A percentile compares a stretch with the other conserved stretches of the same genome.
Evolutionary conservation across 1,284 basidiomycete genomes (phyloP).

Genomic region (Fomitopsis palustris): DNA sequence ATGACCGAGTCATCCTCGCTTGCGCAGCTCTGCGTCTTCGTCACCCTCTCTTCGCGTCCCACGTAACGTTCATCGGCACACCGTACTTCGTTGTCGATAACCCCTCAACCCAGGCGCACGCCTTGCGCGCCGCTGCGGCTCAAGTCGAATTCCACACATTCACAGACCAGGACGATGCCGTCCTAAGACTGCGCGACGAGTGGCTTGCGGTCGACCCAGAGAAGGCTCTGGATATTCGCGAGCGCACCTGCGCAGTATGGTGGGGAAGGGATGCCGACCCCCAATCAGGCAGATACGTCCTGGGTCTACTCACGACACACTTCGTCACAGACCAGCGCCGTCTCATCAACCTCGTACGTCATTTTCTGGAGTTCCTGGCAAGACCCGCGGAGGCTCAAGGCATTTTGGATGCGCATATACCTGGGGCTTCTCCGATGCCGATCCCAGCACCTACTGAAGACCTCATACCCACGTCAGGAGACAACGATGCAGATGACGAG

Average conservation of each 20-base stretch:
- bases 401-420: background rate
- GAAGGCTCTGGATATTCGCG: constrained; percentile 2
- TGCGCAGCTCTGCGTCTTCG: background rate
- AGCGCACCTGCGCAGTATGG: background rate
- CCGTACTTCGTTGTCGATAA: constrained; percentile 1
- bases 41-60: background rate
- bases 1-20: constrained; percentile 1
- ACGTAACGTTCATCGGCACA: background rate
- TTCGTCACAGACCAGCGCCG: background rate
- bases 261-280: constrained; percentile 1
- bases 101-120: background rate
- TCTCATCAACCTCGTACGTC: constrained; percentile 1
- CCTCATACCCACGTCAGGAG: background rate
- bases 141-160: constrained; percentile 3
- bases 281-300: background rate
- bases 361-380: constrained; percentile 4
- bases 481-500: background rate
- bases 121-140: background rate
- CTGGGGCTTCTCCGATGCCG: background rate
- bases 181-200: background rate
- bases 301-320: constrained; percentile 1
- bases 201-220: background rate
- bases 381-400: background rate
- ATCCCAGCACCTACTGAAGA: background rate
- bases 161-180: background rate